Conservation (phyloP, 352 stramenopile species). For the Globisporangium emineosum region DNA sequence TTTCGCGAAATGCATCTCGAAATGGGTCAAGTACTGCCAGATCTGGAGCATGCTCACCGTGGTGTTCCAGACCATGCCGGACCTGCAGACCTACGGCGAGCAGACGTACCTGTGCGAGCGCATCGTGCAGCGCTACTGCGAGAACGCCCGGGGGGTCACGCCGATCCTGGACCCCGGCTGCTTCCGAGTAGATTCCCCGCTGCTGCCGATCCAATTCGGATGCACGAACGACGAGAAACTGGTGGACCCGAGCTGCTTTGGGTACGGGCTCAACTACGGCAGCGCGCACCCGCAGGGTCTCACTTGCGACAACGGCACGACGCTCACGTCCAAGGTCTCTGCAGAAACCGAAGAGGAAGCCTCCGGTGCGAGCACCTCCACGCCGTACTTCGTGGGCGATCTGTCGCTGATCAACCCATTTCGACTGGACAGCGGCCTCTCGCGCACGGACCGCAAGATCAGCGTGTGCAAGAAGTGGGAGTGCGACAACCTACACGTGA, state of each 20-base stretch:
- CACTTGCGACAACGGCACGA: slow-evolving; percentile 40
- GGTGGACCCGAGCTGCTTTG: slow-evolving; percentile 46
- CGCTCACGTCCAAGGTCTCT: slow-evolving; percentile 7
- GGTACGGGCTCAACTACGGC: slow-evolving; percentile 53
- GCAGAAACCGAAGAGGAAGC: neutral
- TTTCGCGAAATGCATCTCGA: slow-evolving; percentile 32
- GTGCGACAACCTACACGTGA: slow-evolving; percentile 71
- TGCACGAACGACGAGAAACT: slow-evolving; percentile 41
- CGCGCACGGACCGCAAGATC: slow-evolving; percentile 27
- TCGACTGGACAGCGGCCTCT: slow-evolving; percentile 39
- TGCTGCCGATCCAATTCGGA: slow-evolving; percentile 37
- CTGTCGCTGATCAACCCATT: slow-evolving; percentile 51
- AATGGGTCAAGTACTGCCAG: slow-evolving; percentile 65
- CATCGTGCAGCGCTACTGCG: slow-evolving; percentile 53
- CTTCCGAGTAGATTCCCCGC: slow-evolving; percentile 42
- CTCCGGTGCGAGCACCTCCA: neutral
- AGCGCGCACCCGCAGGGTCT: slow-evolving; percentile 30
- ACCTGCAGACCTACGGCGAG: slow-evolving; percentile 71
- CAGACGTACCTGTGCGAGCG: slow-evolving; percentile 57
- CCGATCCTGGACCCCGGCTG: slow-evolving; percentile 54
- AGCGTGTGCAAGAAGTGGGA: slow-evolving; percentile 75
- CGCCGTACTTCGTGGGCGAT: slow-evolving; percentile 22
- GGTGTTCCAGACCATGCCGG: slow-evolving; percentile 77
- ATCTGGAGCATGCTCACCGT: slow-evolving; percentile 74
- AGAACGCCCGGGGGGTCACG: slow-evolving; percentile 20